Evolutionary conservation across 2,329 filamentous ascomycete genomes (phyloP).

Genomic region (Catunica adiposa): DNA sequence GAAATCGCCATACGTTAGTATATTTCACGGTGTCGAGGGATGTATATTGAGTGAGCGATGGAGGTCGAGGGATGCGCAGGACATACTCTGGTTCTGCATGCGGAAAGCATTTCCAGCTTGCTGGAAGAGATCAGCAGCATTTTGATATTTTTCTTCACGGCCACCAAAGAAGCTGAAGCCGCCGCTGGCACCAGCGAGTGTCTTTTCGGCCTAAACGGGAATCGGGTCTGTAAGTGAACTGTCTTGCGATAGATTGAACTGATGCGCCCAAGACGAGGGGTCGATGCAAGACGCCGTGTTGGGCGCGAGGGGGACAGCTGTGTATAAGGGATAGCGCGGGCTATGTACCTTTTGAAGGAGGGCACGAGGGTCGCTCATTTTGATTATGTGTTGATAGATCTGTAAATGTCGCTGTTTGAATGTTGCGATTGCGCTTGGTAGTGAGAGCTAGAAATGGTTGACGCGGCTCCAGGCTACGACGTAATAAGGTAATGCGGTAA

Average conservation of each 20-base stretch:
- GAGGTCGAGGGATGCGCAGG: background rate
- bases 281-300: too few species aligned
- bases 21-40: background rate
- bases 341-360: constrained; percentile 56
- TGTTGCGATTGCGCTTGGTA: too few species aligned
- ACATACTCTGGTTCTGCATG: constrained; percentile 65
- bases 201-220: constrained; percentile 62
- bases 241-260: background rate
- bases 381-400: background rate
- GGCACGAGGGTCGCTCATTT: constrained; percentile 45
- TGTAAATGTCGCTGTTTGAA: background rate
- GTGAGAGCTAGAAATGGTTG: too few species aligned
- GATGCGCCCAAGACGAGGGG: background rate
- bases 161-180: constrained; percentile 87
- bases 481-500: too few species aligned
- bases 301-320: too few species aligned
- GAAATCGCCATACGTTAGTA: background rate
- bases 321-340: background rate
- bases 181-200: constrained; percentile 51
- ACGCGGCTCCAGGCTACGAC: too few species aligned
- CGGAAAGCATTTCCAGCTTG: constrained; percentile 86
- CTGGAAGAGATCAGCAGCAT: constrained; percentile 71
- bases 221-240: background rate
- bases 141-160: constrained; percentile 73
- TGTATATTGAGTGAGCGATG: too few species aligned